These are phyloP conservation scores for Cantharellus cinnabarinus DNA, from an alignment of 768 basidiomycete species.

Conservation along the genomic window DNA sequence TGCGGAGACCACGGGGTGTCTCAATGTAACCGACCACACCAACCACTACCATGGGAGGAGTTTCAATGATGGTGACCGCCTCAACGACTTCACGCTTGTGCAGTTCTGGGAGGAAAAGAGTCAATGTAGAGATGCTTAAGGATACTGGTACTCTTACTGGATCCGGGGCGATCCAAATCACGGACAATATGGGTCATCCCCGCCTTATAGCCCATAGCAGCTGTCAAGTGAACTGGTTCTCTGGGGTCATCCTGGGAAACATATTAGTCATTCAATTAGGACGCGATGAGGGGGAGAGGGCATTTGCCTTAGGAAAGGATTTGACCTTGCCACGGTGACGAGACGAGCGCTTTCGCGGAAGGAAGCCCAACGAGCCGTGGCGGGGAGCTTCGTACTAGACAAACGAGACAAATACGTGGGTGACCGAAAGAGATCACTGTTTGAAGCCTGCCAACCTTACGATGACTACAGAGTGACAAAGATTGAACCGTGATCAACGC, in stretches of 20 bases:
- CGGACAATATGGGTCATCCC: slow-evolving; percentile 99
- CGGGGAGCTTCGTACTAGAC: slow-evolving; percentile 90
- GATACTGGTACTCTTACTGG: slow-evolving; percentile 39
- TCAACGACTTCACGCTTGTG: slow-evolving; percentile 99
- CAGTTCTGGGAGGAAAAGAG: slow-evolving; percentile 49
- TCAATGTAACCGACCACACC: slow-evolving; percentile 99
- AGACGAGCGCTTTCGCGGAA: slow-evolving; percentile 89
- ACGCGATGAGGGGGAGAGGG: slow-evolving; percentile 12
- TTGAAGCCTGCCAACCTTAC: not conserved
- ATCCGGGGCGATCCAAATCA: slow-evolving; percentile 97
- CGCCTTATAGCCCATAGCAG: slow-evolving; percentile 99
- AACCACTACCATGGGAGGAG: slow-evolving; percentile 87
- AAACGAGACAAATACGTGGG: not conserved
- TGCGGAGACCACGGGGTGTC: slow-evolving; percentile 96
- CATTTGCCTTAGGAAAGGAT: slow-evolving; percentile 82
- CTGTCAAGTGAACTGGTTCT: slow-evolving; percentile 97
- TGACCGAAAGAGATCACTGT: not conserved
- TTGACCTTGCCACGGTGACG: slow-evolving; percentile 98
- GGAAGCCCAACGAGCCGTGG: slow-evolving; percentile 92
- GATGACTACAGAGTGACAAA: not conserved
- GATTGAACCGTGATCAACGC: not conserved
- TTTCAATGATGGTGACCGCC: slow-evolving; percentile 87
- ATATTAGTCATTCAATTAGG: slow-evolving; percentile 9
- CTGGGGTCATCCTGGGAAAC: slow-evolving; percentile 81
- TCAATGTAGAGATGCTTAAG: not conserved